phyloP scores from a whole-genome alignment of 1,284 basidiomycete species.

The Heliocybe sulcata region DNA sequence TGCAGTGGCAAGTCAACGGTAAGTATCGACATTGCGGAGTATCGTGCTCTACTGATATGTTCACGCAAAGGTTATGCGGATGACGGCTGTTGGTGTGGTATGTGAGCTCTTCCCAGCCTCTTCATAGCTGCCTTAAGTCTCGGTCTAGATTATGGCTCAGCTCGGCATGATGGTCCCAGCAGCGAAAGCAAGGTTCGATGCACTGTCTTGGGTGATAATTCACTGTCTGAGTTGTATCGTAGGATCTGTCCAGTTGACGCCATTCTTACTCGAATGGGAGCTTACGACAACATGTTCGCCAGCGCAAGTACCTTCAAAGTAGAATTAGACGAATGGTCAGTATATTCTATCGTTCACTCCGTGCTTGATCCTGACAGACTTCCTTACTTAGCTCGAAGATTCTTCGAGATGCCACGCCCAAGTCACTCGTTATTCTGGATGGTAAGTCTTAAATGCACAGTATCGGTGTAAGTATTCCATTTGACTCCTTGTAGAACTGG shows the following conservation, averaged over 20 bases:
- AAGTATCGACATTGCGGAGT: conserved; percentile 14
- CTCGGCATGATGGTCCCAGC: conserved; percentile 98
- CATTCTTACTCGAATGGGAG: conserved; percentile 97
- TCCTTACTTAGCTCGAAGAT: conserved; percentile 72
- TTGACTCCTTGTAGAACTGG: conserved; percentile 55
- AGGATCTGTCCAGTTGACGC: conserved; percentile 88
- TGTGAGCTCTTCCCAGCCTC: conserved; percentile 14
- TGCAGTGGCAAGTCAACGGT: conserved; percentile 81
- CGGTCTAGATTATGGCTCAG: conserved; percentile 86
- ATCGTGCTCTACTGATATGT: conserved; percentile 1
- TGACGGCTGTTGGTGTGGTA: conserved; percentile 91
- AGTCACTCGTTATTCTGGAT: conserved; percentile 91
- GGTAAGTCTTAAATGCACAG: conserved; percentile 40
- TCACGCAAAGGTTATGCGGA: conserved; percentile 68
- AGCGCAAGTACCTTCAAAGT: conserved; percentile 95
- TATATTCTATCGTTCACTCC: neutral
- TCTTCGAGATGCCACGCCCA: conserved; percentile 84
- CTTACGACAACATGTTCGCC: conserved; percentile 96
- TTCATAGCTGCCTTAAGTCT: neutral
- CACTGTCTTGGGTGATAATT: neutral
- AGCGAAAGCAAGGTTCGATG: conserved; percentile 58
- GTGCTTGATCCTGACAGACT: conserved; percentile 1
- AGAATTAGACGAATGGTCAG: conserved; percentile 89
- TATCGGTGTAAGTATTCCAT: conserved; percentile 3
- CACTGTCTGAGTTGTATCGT: conserved; percentile 1